A percentile compares a stretch with the other conserved stretches of the same genome.
Evolutionary conservation across 495 filamentous ascomycete species (phyloP).

Genomic region (Corynascus novoguineensis): DNA sequence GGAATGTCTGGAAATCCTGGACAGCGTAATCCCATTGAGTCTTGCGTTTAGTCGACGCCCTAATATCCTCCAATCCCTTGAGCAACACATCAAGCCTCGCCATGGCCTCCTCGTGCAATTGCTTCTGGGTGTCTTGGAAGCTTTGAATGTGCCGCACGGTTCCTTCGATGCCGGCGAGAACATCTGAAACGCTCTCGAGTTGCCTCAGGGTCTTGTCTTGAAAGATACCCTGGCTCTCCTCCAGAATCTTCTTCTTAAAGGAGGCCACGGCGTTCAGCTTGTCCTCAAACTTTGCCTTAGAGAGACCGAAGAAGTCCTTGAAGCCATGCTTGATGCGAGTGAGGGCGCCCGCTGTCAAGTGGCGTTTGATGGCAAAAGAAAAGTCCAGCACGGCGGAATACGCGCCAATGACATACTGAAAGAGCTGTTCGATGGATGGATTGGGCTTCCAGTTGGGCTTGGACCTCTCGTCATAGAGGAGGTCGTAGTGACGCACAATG

Average conservation of each 20-base stretch:
- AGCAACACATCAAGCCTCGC: slow-evolving; percentile 13
- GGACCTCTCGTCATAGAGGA: slow-evolving; percentile 23
- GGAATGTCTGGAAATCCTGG: slow-evolving; percentile 19
- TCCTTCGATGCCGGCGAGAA: slow-evolving; percentile 15
- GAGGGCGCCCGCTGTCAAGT: slow-evolving; percentile 21
- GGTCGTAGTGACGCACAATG: slow-evolving; percentile 27
- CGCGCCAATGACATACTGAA: slow-evolving; percentile 21
- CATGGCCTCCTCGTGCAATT: slow-evolving; percentile 17
- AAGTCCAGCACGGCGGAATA: slow-evolving; percentile 26
- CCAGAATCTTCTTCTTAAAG: slow-evolving; percentile 26
- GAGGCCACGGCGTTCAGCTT: slow-evolving; percentile 18
- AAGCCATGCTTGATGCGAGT: slow-evolving; percentile 23
- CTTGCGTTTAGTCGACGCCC: slow-evolving; percentile 21
- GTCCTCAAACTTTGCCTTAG: slow-evolving; percentile 25
- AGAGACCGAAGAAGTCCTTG: slow-evolving; percentile 27
- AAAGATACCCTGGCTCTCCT: slow-evolving; percentile 26
- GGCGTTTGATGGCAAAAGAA: slow-evolving; percentile 24
- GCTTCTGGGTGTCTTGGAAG: slow-evolving; percentile 19
- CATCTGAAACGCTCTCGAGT: slow-evolving; percentile 16
- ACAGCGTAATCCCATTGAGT: slow-evolving; percentile 26
- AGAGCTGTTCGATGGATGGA: slow-evolving; percentile 25
- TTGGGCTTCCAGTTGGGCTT: slow-evolving; percentile 23
- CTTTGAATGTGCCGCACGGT: slow-evolving; percentile 18
- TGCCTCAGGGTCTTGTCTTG: slow-evolving; percentile 26
- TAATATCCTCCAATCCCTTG: slow-evolving; percentile 22